A percentile compares a stretch with the other conserved stretches of the same genome.
Conservation (phyloP, 1,284 basidiomycete genomes). For the Chondrostereum purpureum region DNA sequence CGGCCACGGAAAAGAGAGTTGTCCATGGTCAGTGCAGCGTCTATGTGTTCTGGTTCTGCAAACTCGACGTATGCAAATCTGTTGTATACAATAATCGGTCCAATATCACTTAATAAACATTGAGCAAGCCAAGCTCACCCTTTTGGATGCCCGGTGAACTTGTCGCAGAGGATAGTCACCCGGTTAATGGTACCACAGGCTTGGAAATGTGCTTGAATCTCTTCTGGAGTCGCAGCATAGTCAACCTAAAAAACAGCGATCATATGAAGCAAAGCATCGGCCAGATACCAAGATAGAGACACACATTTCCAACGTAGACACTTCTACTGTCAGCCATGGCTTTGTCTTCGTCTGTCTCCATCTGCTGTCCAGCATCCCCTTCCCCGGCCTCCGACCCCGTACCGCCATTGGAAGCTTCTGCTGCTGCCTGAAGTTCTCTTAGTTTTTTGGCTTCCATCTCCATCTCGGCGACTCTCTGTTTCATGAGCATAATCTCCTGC, state of each 20-base stretch:
- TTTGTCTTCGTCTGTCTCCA: constrained; percentile 75
- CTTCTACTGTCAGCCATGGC: constrained; percentile 81
- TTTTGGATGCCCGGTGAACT: constrained; percentile 99
- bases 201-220: constrained; percentile 97
- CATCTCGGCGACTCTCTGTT: constrained; percentile 90
- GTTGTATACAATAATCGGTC: constrained; percentile 9
- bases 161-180: constrained; percentile 98
- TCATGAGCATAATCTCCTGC: constrained; percentile 83
- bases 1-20: constrained; percentile 93
- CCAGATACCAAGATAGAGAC: constrained; percentile 25
- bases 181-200: constrained; percentile 98
- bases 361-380: constrained; percentile 37
- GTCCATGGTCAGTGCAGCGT: constrained; percentile 92
- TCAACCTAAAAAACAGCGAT: constrained; percentile 67
- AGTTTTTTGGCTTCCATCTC: constrained; percentile 86
- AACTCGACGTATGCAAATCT: constrained; percentile 99
- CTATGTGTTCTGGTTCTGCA: constrained; percentile 88
- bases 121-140: constrained; percentile 58
- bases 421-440: constrained; percentile 85
- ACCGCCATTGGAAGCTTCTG: constrained; percentile 51
- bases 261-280: constrained; percentile 4
- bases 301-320: constrained; percentile 94
- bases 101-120: constrained; percentile 6
- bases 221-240: constrained; percentile 95
- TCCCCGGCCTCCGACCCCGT: constrained; percentile 12